Percentiles rank a stretch among this genome's conserved stretches.
These are phyloP conservation scores for Fagopyrum homotropicum DNA, from an alignment of 148 eudicot species.

Conservation along the genomic window DNA sequence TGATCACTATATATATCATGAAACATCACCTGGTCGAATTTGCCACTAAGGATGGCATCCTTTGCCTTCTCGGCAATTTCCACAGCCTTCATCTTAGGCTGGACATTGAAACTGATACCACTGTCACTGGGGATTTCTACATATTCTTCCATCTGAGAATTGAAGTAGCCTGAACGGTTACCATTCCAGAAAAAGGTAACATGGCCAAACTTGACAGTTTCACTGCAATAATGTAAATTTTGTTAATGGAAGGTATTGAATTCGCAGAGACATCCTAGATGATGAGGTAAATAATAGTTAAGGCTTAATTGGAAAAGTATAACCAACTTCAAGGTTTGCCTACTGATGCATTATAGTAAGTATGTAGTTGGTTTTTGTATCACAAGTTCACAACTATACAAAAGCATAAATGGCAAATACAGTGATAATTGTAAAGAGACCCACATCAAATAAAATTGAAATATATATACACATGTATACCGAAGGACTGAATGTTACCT, in stretches of 20 bases:
- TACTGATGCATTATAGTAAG: neutral
- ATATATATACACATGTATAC: neutral
- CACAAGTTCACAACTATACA: neutral
- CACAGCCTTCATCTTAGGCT: constrained; percentile 90
- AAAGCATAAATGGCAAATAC: neutral
- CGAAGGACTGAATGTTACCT: constrained; percentile 30
- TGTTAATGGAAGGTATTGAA: neutral
- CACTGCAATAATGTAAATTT: constrained; percentile 33
- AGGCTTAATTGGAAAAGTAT: neutral
- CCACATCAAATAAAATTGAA: neutral
- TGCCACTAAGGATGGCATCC: constrained; percentile 82
- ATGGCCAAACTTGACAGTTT: constrained; percentile 96
- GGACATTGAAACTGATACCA: constrained; percentile 78
- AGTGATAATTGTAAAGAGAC: neutral
- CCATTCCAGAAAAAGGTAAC: constrained; percentile 98
- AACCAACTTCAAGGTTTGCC: neutral
- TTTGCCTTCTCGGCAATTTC: constrained; percentile 87
- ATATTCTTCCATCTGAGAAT: constrained; percentile 90
- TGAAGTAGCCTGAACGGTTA: constrained; percentile 79
- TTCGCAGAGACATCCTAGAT: neutral
- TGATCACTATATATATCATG: neutral
- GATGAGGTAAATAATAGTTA: neutral
- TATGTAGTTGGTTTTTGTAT: neutral
- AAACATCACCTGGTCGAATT: constrained; percentile 66
- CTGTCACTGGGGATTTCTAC: constrained; percentile 89